Conservation (phyloP, 805 yeast genomes). For the Tetrapisispora arboricola region DNA sequence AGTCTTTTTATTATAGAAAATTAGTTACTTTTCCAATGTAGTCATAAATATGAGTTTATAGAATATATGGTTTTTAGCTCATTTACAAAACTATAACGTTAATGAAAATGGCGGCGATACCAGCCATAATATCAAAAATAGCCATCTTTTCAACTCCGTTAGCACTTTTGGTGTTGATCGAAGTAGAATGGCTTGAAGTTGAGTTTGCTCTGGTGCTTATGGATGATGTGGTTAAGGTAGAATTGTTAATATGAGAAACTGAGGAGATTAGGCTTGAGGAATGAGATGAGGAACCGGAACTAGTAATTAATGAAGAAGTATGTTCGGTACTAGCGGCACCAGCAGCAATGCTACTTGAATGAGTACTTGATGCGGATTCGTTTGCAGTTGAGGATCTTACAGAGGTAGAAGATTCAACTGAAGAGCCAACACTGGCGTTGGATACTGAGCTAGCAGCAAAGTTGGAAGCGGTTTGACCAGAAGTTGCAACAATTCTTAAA, state of each 20-base stretch:
- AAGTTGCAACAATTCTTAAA: background rate
- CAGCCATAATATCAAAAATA: background rate
- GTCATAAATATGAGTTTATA: too few species aligned
- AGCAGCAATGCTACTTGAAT: conserved; percentile 2
- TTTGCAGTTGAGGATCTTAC: background rate
- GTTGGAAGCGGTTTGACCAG: conserved; percentile 13
- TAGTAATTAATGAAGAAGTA: background rate
- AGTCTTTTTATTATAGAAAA: too few species aligned
- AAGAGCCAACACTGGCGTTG: conserved; percentile 16
- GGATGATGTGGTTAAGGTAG: too few species aligned
- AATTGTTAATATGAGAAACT: too few species aligned
- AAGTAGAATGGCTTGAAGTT: too few species aligned
- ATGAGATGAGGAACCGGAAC: background rate
- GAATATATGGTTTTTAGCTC: too few species aligned
- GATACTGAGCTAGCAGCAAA: too few species aligned
- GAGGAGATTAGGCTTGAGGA: too few species aligned
- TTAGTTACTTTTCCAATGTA: background rate
- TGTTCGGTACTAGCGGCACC: too few species aligned
- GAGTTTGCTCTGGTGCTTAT: too few species aligned
- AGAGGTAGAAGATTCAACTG: conserved; percentile 6
- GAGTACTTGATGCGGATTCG: background rate
- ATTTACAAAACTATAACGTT: background rate
- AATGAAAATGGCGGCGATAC: background rate
- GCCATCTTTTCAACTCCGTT: background rate
- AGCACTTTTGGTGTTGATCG: too few species aligned